Evolutionary conservation across 208 protist genomes (phyloP).

Genomic region (Endotrypanum monterogeii): DNA sequence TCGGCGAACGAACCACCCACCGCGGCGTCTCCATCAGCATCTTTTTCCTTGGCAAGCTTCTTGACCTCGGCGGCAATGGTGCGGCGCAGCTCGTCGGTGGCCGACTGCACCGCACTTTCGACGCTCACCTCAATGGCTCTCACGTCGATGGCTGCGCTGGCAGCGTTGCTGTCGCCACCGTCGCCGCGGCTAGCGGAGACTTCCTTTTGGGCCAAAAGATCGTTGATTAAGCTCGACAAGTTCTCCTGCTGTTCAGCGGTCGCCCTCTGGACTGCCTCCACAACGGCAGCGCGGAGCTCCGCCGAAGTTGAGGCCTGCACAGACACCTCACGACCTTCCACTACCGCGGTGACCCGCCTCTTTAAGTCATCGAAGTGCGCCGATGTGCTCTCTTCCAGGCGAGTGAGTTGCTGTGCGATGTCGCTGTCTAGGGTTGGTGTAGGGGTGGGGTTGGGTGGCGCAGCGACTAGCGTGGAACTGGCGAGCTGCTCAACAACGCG

Average conservation of each 20-base stretch:
- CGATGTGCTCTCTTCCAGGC: constrained; percentile 20
- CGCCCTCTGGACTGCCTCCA: constrained; percentile 53
- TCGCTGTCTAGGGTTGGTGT: background rate
- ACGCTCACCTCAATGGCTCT: constrained; percentile 44
- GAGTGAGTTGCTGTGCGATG: constrained; percentile 1
- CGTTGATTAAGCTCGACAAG: constrained; percentile 38
- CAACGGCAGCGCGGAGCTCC: constrained; percentile 28
- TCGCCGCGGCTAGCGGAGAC: background rate
- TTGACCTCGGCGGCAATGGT: constrained; percentile 49
- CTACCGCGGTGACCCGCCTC: constrained; percentile 2
- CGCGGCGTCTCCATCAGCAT: background rate
- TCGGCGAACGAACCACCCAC: constrained; percentile 1
- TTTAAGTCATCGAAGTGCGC: constrained; percentile 31
- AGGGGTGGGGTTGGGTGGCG: constrained; percentile 1
- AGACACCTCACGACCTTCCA: background rate
- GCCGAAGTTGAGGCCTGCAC: background rate
- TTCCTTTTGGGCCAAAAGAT: constrained; percentile 30
- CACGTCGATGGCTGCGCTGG: constrained; percentile 13
- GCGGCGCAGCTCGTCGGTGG: constrained; percentile 58
- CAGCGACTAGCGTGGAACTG: background rate
- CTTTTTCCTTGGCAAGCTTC: constrained; percentile 37
- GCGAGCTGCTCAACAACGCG: constrained; percentile 21
- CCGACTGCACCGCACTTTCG: constrained; percentile 50
- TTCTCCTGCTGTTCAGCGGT: constrained; percentile 54
- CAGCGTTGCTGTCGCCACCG: constrained; percentile 5